These are phyloP conservation scores for Ustilaginoidea virens DNA, from an alignment of 2,329 filamentous ascomycete genomes.

Conservation along the genomic window DNA sequence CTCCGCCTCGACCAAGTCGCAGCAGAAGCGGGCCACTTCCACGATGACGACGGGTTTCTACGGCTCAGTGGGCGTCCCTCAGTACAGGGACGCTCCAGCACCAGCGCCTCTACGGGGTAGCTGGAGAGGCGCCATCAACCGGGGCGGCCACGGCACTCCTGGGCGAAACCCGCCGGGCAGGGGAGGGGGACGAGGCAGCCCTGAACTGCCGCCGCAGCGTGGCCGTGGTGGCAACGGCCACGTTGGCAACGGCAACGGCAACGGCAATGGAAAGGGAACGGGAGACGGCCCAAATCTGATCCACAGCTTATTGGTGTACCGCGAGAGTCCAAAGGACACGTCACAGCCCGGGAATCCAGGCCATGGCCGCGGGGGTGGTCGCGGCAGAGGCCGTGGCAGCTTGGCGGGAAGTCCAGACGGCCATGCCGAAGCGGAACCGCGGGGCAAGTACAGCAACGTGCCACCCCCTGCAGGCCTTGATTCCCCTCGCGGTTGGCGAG, in stretches of 20 bases:
- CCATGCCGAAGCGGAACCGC: slow-evolving; percentile 8
- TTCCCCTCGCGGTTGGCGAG: slow-evolving; percentile 22
- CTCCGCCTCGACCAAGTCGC: slow-evolving; percentile 38
- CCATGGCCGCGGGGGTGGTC: slow-evolving; percentile 13
- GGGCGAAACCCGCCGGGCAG: slow-evolving; percentile 18
- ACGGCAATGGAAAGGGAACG: slow-evolving; percentile 9
- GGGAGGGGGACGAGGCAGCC: slow-evolving; percentile 24
- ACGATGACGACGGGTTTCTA: slow-evolving; percentile 37
- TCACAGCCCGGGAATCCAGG: slow-evolving; percentile 10
- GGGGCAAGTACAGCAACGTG: slow-evolving; percentile 33
- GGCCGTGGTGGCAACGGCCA: slow-evolving; percentile 13
- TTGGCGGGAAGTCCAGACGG: slow-evolving; percentile 9
- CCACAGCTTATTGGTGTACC: slow-evolving; percentile 38
- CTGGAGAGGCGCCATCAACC: slow-evolving; percentile 42
- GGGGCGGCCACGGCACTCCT: slow-evolving; percentile 20
- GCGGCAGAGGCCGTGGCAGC: slow-evolving; percentile 17
- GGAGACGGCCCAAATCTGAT: slow-evolving; percentile 23
- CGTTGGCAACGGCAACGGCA: slow-evolving; percentile 1
- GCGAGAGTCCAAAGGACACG: slow-evolving; percentile 19
- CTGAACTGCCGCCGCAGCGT: slow-evolving; percentile 20
- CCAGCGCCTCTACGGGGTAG: slow-evolving; percentile 39
- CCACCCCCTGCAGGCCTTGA: slow-evolving; percentile 46
- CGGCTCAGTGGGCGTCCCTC: slow-evolving; percentile 42
- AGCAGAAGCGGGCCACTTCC: slow-evolving; percentile 33
- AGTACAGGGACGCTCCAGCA: slow-evolving; percentile 42